phyloP scores from a whole-genome alignment of 148 eudicot species.

The Persicaria tinctoria region DNA sequence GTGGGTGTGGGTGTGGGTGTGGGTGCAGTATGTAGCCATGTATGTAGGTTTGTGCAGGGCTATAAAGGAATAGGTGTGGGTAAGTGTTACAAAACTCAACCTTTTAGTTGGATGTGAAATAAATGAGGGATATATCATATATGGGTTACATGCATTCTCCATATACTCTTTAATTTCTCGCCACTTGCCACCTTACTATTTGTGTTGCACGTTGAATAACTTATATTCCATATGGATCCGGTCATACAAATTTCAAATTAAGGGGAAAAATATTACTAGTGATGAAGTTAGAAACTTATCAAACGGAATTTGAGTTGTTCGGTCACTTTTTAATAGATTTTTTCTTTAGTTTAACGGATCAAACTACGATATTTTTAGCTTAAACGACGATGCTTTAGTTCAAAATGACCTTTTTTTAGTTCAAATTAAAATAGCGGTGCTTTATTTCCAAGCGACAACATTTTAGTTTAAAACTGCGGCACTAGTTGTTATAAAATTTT shows the following conservation, averaged over 20 bases:
- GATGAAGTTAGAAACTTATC: no score
- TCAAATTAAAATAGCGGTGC: no score
- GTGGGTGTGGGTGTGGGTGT: background rate
- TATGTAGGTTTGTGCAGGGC: background rate
- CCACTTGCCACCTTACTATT: background rate
- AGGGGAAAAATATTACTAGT: no score
- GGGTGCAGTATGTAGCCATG: background rate
- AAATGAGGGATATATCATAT: background rate
- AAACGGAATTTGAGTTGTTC: no score
- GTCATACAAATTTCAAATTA: background rate
- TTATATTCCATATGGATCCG: background rate
- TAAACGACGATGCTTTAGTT: no score
- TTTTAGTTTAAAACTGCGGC: no score
- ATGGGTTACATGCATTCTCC: background rate
- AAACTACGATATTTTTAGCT: no score
- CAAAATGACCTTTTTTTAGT: no score
- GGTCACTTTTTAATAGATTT: no score
- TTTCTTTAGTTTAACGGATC: no score
- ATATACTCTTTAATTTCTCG: background rate
- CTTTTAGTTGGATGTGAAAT: background rate
- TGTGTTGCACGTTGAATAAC: background rate
- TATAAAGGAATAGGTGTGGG: background rate
- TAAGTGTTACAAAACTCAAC: background rate
- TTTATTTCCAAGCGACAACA: no score
- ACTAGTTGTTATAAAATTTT: no score